Evolutionary conservation across 331 rosid genomes (phyloP).

Genomic region (Arachis monticola): DNA sequence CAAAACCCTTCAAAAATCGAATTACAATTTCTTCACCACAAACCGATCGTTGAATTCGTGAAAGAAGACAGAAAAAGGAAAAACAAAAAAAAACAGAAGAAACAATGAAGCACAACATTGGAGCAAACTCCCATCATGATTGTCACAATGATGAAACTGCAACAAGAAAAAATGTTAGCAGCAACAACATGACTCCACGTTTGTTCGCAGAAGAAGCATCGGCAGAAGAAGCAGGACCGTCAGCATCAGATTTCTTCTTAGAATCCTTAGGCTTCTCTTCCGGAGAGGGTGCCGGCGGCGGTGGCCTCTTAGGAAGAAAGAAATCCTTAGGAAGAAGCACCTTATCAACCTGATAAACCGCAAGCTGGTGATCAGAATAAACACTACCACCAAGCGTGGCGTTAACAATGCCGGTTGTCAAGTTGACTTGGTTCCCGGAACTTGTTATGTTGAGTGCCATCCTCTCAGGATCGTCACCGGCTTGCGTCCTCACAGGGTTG

Average conservation of each 20-base stretch:
- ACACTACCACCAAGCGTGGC: constrained; percentile 75
- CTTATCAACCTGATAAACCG: constrained; percentile 71
- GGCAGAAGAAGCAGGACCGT: constrained; percentile 38
- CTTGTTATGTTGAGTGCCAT: constrained; percentile 77
- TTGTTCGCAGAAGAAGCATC: constrained; percentile 39
- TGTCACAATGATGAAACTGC: constrained; percentile 38
- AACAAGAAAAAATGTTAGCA: constrained; percentile 1
- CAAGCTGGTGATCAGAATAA: constrained; percentile 74
- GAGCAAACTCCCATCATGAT: constrained; percentile 39
- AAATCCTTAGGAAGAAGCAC: constrained; percentile 80
- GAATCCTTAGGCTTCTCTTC: constrained; percentile 37
- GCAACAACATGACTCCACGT: not conserved
- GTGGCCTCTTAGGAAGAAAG: constrained; percentile 67
- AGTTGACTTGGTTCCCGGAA: constrained; percentile 69
- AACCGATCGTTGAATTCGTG: constrained; percentile 14
- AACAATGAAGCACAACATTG: constrained; percentile 35
- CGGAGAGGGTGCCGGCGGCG: constrained; percentile 79
- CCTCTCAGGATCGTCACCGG: constrained; percentile 64
- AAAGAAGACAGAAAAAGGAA: not conserved
- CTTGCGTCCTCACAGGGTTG: constrained; percentile 85
- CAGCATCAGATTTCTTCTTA: constrained; percentile 55
- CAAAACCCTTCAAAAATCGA: constrained; percentile 5
- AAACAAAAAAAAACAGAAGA: constrained; percentile 21
- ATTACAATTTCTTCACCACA: constrained; percentile 43
- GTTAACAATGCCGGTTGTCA: constrained; percentile 77